phyloP scores from a whole-genome alignment of 331 rosid species.

The Quercus phellos region DNA sequence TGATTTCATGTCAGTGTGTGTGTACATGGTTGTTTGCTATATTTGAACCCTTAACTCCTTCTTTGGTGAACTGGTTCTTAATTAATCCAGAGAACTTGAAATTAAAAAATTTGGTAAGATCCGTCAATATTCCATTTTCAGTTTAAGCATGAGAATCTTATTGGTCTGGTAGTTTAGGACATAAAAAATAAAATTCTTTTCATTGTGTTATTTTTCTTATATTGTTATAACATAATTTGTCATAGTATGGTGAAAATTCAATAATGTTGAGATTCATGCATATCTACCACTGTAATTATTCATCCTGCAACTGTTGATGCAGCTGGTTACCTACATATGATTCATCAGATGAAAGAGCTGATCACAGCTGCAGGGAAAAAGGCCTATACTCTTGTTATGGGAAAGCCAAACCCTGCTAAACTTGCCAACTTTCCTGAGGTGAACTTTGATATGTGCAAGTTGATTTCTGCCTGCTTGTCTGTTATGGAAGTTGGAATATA shows the following conservation, averaged over 20 bases:
- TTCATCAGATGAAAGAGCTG: constrained; percentile 81
- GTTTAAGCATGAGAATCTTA: background rate
- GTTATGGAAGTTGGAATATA: background rate
- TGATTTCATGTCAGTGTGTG: background rate
- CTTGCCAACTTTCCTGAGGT: constrained; percentile 99
- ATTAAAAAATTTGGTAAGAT: background rate
- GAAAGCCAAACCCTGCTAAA: constrained; percentile 92
- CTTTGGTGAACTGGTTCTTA: background rate
- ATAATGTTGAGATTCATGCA: background rate
- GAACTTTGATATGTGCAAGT: constrained; percentile 8
- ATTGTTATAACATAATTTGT: background rate
- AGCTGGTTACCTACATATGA: constrained; percentile 83
- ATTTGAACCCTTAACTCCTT: background rate
- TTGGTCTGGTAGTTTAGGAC: background rate
- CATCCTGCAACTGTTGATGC: constrained; percentile 30
- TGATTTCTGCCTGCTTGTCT: background rate
- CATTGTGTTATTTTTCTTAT: background rate
- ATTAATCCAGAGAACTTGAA: background rate
- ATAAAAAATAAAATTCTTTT: background rate
- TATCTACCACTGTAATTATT: background rate
- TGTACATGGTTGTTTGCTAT: background rate
- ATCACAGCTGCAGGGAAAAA: constrained; percentile 75
- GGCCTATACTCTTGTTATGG: constrained; percentile 80
- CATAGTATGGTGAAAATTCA: background rate
- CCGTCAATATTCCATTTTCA: background rate